These are phyloP conservation scores for Diplodia mutila DNA, from an alignment of 2,329 filamentous ascomycete species.

Conservation along the genomic window DNA sequence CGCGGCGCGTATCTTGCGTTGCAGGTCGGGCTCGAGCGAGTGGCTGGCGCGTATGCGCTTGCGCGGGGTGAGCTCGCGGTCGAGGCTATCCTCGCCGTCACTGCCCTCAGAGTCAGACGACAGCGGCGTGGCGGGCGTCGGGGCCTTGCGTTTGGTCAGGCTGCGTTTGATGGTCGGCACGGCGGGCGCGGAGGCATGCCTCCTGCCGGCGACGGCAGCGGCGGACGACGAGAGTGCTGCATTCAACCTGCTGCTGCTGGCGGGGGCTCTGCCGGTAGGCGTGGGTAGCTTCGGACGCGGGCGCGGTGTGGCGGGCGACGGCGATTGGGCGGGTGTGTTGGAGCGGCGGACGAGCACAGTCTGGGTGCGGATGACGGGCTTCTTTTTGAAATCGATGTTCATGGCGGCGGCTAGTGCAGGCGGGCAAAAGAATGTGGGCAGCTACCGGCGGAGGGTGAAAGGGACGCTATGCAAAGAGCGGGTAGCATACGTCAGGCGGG, in stretches of 20 bases:
- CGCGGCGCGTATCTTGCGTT: slow-evolving; percentile 35
- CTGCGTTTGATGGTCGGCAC: slow-evolving; percentile 14
- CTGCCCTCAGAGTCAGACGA: slow-evolving; percentile 22
- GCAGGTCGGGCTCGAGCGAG: slow-evolving; percentile 42
- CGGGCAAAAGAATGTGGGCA: slow-evolving; percentile 21
- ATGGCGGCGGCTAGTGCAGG: slow-evolving; percentile 7
- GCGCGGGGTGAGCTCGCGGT: slow-evolving; percentile 28
- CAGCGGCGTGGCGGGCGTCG: slow-evolving; percentile 22
- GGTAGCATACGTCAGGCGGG: slow-evolving; percentile 22
- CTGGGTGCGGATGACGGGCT: slow-evolving; percentile 24
- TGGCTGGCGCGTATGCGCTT: slow-evolving; percentile 43
- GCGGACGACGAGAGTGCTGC: slow-evolving; percentile 8
- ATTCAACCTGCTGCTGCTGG: slow-evolving; percentile 8
- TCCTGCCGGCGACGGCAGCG: slow-evolving; percentile 6
- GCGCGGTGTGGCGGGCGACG: slow-evolving; percentile 13
- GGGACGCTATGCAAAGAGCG: slow-evolving; percentile 21
- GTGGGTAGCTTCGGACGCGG: slow-evolving; percentile 20
- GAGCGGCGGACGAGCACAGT: slow-evolving; percentile 22
- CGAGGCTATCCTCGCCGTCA: slow-evolving; percentile 15
- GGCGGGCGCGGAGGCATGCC: slow-evolving; percentile 6
- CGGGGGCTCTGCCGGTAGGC: slow-evolving; percentile 13
- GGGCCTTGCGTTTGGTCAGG: slow-evolving; percentile 24
- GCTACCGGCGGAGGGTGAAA: slow-evolving; percentile 3
- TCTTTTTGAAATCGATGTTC: slow-evolving; percentile 27
- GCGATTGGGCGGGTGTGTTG: slow-evolving; percentile 14